Percentiles rank a stretch among this genome's conserved stretches.
Conservation (phyloP, 2,329 filamentous ascomycete species). For the Sarocladiaceae sp. region DNA sequence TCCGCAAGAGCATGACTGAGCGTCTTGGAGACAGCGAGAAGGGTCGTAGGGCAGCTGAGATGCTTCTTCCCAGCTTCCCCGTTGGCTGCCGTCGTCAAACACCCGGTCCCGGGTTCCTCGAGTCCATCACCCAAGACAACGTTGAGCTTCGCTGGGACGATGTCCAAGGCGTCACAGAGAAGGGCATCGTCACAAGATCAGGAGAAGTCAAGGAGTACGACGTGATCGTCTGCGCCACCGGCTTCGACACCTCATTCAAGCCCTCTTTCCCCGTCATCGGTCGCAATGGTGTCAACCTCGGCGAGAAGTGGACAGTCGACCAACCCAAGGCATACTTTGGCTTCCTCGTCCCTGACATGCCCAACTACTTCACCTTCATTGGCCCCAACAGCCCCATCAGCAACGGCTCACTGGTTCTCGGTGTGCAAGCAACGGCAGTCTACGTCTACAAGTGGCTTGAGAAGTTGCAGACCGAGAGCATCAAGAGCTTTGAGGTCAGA, state of each 20-base stretch:
- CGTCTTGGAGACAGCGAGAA: conserved; percentile 10
- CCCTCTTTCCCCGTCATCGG: conserved; percentile 45
- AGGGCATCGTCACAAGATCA: conserved; percentile 42
- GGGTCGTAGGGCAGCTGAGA: conserved; percentile 34
- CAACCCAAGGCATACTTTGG: conserved; percentile 47
- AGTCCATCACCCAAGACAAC: conserved; percentile 37
- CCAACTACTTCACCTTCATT: conserved; percentile 35
- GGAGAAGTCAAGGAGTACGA: conserved; percentile 45
- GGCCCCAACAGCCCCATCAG: conserved; percentile 38
- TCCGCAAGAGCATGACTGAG: conserved; percentile 11
- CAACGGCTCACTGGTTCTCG: conserved; percentile 46
- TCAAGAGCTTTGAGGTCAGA: conserved; percentile 36
- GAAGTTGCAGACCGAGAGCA: conserved; percentile 38
- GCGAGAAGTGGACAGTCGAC: conserved; percentile 37
- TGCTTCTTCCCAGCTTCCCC: conserved; percentile 44
- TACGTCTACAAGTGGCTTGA: conserved; percentile 44
- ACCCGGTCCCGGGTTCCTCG: conserved; percentile 43
- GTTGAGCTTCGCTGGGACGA: conserved; percentile 39
- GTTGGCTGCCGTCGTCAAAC: conserved; percentile 44
- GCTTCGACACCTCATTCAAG: conserved; percentile 46
- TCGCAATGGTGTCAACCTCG: conserved; percentile 39
- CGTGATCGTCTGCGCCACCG: conserved; percentile 50
- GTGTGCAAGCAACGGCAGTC: conserved; percentile 45
- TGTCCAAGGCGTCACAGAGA: conserved; percentile 40
- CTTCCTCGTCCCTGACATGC: conserved; percentile 42